Evolutionary conservation across 2,329 filamentous ascomycete species (phyloP), one percentile per base, ranked within the genome.

Genomic region (Arthrobotrys sphaeroides): DNA sequence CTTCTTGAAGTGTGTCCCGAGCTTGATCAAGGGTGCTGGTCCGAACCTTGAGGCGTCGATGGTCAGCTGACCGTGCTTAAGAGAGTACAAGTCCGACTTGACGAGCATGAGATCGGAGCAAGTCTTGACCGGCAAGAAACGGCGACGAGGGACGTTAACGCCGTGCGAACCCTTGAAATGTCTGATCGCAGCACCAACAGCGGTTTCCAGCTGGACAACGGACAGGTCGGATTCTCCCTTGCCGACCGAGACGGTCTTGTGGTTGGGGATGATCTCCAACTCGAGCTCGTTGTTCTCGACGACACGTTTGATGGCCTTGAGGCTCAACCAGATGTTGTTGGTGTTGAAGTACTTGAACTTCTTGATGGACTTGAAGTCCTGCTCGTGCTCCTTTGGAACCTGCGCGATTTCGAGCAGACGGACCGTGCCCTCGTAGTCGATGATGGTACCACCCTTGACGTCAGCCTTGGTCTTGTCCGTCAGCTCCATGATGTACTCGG

Each of bases 311-410:
- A 99, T 91, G 80, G 95, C 95, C 83, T 92, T 90, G 81, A 97
- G 88, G 86, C 97, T 97, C 88, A 99, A 91, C 95, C 95, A 99
- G 85, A 99, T 97, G 89, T 99, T 99, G 91, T 99, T 99, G 85
- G 95, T 99, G 90, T 99, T 99, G 91, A 99, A 99, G 90, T 99
- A 99, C 89, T 96, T 97, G 91, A 99, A 99, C 89, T 99, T 99
- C 91, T 99, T 99, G 88, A 99, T 99, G 55, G 94, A 97, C 90
- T 99, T 99, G 92, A 99, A 99, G 87, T 99, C 95, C 86, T 99
- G 98, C 84, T 95, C 92, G 85, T 99, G 95, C 87, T 99, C 93
- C 90, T 98, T 99, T 85, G 95, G 95, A 36, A 99, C 95, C 87
- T 99, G 95, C 12, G 95, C 95, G 81, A 99, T 97, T 87, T 99